Base-by-base conservation (phyloP, 495 filamentous ascomycete genomes). In the Penicillium pulvis region DNA sequence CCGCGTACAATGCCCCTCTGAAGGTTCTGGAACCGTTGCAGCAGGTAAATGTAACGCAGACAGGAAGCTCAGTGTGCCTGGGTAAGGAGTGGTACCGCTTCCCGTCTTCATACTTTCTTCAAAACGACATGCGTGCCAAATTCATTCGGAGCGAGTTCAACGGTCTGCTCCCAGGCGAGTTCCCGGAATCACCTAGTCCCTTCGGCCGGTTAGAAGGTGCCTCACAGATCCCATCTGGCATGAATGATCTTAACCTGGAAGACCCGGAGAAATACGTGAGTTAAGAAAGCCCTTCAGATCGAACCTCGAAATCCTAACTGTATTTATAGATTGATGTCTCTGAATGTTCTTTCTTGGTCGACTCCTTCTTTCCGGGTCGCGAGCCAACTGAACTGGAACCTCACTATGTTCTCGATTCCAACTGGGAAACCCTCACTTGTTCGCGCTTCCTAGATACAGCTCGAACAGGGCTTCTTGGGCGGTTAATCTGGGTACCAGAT, bases 81-180 rank as follows among this genome's bases (percentile, higher is more conserved):
- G 93, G 89, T 43, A 98, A 97, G 70, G 95, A 99, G 70, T 99
- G 95, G 95, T 97, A 99, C 69, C 90, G 95, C 48, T 99, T 96
- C 67, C 95, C 95, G 11, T 92, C 90, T 14, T 93, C 91, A 5
- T 98, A 93, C 75, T 90, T 93, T 70, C 79, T 99, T 1, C 95
- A 95, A 0, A 71, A 85, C 7, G 80, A 81, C 45, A 88, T 92
- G 81, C 83, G 82, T 43, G 90, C 90, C 57, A 95, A 91, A 59
- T 98, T 96, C 63, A 77, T 99, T 51, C 89, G 87, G 62, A 94
- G 90, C 64, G 90, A 91, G 57, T 99, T 99, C 74, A 79, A 82
- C 26, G 95, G 95, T 10, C 73, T 99, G 41, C 79, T 99, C 24
- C 95, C 95, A 2, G 95, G 95, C 5, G 89, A 95, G 66, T 99